Evolutionary conservation across 768 basidiomycete genomes (phyloP).

Genomic region (Termitomyces sp.): DNA sequence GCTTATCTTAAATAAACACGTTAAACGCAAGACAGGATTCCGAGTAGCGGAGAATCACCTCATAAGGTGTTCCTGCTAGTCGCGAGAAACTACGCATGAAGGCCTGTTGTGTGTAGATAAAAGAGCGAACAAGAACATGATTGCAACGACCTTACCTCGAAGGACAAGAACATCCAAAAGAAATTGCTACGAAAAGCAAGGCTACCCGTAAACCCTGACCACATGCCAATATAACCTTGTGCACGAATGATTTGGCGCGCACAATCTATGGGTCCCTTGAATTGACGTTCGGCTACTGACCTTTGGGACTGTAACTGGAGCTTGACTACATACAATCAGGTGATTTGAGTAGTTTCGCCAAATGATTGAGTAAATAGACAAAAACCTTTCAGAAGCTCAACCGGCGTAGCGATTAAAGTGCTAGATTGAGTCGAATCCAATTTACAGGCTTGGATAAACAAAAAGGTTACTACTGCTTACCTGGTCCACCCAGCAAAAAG

Average conservation of each 20-base stretch:
- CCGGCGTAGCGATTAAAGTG: slow-evolving; percentile 68
- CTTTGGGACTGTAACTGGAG: slow-evolving; percentile 65
- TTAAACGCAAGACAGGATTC: not conserved
- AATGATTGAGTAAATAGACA: slow-evolving; percentile 24
- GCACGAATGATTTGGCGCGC: slow-evolving; percentile 55
- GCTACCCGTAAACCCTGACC: slow-evolving; percentile 73
- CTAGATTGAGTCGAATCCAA: slow-evolving; percentile 27
- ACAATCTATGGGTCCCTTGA: slow-evolving; percentile 65
- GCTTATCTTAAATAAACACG: slow-evolving; percentile 42
- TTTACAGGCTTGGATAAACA: slow-evolving; percentile 3
- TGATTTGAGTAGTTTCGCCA: slow-evolving; percentile 48
- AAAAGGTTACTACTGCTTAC: slow-evolving; percentile 26
- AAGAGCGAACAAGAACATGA: slow-evolving; percentile 6
- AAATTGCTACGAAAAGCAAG: slow-evolving; percentile 72
- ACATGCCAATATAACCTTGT: slow-evolving; percentile 65
- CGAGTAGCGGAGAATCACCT: slow-evolving; percentile 33
- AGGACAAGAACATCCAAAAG: slow-evolving; percentile 74
- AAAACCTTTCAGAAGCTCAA: slow-evolving; percentile 73
- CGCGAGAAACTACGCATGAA: slow-evolving; percentile 58
- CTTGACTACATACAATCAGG: slow-evolving; percentile 47
- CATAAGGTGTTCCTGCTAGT: slow-evolving; percentile 56
- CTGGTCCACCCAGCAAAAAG: slow-evolving; percentile 69
- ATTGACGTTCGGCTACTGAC: slow-evolving; percentile 46
- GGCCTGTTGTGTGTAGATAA: slow-evolving; percentile 29
- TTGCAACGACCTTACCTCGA: slow-evolving; percentile 43